Evolutionary conservation across 495 filamentous ascomycete genomes (phyloP).

Genomic region (Hypoxylon crocopeplum): DNA sequence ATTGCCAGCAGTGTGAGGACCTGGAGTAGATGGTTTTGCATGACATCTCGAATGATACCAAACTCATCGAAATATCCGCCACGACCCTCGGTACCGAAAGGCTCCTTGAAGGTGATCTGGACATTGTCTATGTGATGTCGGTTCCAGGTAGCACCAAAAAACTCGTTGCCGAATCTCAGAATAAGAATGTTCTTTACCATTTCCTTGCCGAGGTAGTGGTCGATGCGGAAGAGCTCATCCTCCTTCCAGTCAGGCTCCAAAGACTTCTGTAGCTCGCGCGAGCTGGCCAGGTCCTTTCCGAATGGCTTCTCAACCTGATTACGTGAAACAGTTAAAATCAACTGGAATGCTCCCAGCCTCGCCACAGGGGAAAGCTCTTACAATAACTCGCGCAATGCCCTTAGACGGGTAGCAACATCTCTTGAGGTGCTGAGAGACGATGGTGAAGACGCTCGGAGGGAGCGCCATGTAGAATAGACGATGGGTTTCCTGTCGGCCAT

Average conservation of each 20-base stretch:
- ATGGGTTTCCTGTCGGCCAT: constrained; percentile 81
- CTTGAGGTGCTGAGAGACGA: constrained; percentile 96
- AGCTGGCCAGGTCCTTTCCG: constrained; percentile 94
- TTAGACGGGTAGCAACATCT: constrained; percentile 90
- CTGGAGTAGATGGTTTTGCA: constrained; percentile 96
- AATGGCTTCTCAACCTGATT: constrained; percentile 98
- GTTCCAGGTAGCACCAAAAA: constrained; percentile 99
- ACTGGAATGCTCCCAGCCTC: background rate
- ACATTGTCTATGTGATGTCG: constrained; percentile 99
- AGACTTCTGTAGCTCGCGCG: constrained; percentile 92
- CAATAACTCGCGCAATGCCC: constrained; percentile 93
- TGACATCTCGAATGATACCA: constrained; percentile 98
- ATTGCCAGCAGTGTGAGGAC: constrained; percentile 96
- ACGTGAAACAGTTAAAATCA: constrained; percentile 22
- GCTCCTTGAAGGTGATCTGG: constrained; percentile 98
- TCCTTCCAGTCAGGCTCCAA: constrained; percentile 98
- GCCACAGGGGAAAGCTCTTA: constrained; percentile 48
- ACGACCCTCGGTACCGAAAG: constrained; percentile 98
- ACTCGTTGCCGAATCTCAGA: constrained; percentile 97
- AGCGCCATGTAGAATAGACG: constrained; percentile 99
- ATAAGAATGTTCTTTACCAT: constrained; percentile 99
- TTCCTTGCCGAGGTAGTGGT: constrained; percentile 99
- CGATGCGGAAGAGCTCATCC: constrained; percentile 99
- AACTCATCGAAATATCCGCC: constrained; percentile 99
- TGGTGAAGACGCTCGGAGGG: constrained; percentile 96